phyloP scores from a whole-genome alignment of 306 rosid species.

The Benincasa hispida region DNA sequence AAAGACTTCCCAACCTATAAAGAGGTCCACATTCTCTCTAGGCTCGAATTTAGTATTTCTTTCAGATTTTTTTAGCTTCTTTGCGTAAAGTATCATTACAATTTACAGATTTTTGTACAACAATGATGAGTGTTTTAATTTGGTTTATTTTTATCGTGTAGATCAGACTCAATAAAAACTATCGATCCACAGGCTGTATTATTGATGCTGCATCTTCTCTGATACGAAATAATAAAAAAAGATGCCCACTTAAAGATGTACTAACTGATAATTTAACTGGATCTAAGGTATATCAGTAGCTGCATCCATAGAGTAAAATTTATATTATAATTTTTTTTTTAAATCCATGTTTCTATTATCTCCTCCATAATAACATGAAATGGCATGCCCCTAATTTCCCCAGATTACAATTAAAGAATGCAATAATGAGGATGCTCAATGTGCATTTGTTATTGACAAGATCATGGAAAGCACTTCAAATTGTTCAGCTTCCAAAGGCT shows the following conservation, averaged over 20 bases:
- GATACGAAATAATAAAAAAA: conserved; percentile 55
- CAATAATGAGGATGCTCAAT: conserved; percentile 76
- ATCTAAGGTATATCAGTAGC: conserved; percentile 50
- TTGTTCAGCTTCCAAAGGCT: conserved; percentile 35
- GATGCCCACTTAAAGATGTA: conserved; percentile 58
- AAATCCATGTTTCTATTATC: conserved; percentile 11
- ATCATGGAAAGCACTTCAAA: conserved; percentile 48
- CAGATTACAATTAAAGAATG: conserved; percentile 80
- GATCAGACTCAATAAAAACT: conserved; percentile 84
- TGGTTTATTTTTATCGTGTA: conserved; percentile 23
- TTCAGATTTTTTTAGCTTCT: background rate
- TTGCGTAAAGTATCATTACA: too few species aligned
- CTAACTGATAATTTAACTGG: conserved; percentile 76
- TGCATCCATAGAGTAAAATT: background rate
- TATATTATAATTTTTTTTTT: conserved; percentile 13
- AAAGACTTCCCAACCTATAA: conserved; percentile 66
- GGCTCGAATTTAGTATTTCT: background rate
- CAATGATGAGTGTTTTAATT: background rate
- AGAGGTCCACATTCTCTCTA: conserved; percentile 50
- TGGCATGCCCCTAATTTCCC: conserved; percentile 10
- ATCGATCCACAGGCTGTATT: conserved; percentile 82
- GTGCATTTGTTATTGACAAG: conserved; percentile 83
- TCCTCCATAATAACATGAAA: background rate
- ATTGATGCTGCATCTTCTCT: conserved; percentile 90
- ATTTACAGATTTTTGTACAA: background rate